Evolutionary conservation across 371 early-diverging fungal genomes (phyloP).

Genomic region (Phascolomyces articulosus): DNA sequence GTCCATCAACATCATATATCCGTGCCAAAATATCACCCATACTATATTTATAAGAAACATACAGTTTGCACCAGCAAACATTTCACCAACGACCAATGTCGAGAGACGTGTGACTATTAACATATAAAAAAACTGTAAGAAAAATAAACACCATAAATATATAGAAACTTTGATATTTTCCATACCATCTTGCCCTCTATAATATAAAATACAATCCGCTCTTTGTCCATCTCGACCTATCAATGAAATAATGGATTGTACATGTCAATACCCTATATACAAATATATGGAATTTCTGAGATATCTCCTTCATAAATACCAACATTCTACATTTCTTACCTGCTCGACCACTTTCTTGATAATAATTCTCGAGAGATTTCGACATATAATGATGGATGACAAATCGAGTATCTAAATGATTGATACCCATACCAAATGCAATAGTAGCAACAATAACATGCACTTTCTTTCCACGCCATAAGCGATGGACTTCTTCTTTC

Average conservation of each 20-base stretch:
- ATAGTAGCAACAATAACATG: slow-evolving; percentile 97
- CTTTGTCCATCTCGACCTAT: slow-evolving; percentile 64
- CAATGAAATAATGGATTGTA: neutral
- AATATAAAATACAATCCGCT: slow-evolving; percentile 81
- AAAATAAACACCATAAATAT: neutral
- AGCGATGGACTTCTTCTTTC: neutral
- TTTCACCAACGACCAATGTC: slow-evolving; percentile 64
- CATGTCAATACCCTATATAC: neutral
- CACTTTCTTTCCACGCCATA: slow-evolving; percentile 70
- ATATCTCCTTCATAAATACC: no score
- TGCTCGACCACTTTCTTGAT: slow-evolving; percentile 94
- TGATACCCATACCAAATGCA: slow-evolving; percentile 96
- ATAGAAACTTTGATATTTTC: neutral
- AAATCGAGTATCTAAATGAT: slow-evolving; percentile 84
- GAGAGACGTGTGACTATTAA: slow-evolving; percentile 57
- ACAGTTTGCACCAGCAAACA: slow-evolving; percentile 63
- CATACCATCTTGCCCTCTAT: slow-evolving; percentile 66
- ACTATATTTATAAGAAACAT: slow-evolving; percentile 15
- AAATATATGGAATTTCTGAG: no score
- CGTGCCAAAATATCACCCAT: no score
- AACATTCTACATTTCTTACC: slow-evolving; percentile 49
- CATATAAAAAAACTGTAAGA: neutral
- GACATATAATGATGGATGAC: slow-evolving; percentile 88
- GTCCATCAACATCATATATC: no score
- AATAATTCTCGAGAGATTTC: slow-evolving; percentile 88